A percentile compares a stretch with the other conserved stretches of the same genome.
Conservation (phyloP, 2,329 filamentous ascomycete genomes). For the Ploettnerulaceae sp. region DNA sequence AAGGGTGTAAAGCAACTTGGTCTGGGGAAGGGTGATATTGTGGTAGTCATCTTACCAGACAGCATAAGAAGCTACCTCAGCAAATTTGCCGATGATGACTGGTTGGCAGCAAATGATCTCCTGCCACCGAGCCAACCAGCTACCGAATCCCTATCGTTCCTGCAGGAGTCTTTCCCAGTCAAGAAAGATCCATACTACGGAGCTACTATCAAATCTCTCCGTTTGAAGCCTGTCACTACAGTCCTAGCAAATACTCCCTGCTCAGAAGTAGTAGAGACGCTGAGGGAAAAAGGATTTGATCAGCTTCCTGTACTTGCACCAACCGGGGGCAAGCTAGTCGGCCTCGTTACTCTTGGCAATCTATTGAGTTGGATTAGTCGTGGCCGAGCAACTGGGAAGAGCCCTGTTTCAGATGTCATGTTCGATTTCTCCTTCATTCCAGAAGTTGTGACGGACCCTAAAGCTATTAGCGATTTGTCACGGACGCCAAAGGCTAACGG, state of each 20-base stretch:
- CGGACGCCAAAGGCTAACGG: conserved; percentile 32
- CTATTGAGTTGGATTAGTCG: conserved; percentile 84
- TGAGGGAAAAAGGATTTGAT: conserved; percentile 97
- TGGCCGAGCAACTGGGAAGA: conserved; percentile 69
- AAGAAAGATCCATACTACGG: conserved; percentile 64
- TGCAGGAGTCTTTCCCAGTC: conserved; percentile 35
- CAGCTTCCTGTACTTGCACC: conserved; percentile 84
- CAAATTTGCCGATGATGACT: conserved; percentile 99
- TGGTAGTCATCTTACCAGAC: conserved; percentile 89
- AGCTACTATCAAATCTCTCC: conserved; percentile 75
- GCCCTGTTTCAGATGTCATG: conserved; percentile 83
- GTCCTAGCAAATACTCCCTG: conserved; percentile 67
- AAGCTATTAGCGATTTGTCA: conserved; percentile 48
- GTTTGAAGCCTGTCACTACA: conserved; percentile 90
- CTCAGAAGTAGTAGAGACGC: conserved; percentile 88
- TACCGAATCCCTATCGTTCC: conserved; percentile 37
- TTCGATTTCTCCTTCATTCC: conserved; percentile 87
- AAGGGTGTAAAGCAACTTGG: conserved; percentile 70
- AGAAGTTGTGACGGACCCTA: conserved; percentile 86
- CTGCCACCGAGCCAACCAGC: conserved; percentile 56
- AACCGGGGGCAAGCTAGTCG: conserved; percentile 69
- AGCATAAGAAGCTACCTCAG: conserved; percentile 96
- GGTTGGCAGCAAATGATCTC: conserved; percentile 94
- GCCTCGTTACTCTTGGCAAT: conserved; percentile 91
- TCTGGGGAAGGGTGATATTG: conserved; percentile 77